Percentiles rank a stretch among this genome's conserved stretches.
Evolutionary conservation across 345 rosid genomes (phyloP).

Genomic region (Syzygium aqueum): DNA sequence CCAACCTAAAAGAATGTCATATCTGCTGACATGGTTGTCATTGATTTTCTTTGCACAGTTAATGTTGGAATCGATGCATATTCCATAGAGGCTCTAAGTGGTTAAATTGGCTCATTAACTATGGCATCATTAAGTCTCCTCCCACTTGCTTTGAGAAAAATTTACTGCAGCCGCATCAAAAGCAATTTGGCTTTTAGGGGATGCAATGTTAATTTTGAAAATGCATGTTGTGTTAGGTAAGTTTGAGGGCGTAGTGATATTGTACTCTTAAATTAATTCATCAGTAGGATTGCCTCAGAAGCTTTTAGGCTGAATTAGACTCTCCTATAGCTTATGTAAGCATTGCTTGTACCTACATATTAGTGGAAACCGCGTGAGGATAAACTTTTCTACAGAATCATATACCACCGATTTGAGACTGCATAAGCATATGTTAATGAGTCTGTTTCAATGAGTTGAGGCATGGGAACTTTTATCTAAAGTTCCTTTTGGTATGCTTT

Average conservation of each 20-base stretch:
- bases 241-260: neutral
- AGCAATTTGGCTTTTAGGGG: neutral
- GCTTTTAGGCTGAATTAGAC: neutral
- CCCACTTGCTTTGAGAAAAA: neutral
- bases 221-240: neutral
- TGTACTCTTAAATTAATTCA: neutral
- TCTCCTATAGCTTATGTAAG: neutral
- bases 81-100: neutral
- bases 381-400: neutral
- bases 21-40: neutral
- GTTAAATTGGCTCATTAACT: neutral
- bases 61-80: neutral
- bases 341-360: neutral
- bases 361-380: neutral
- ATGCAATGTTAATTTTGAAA: neutral
- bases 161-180: neutral
- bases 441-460: neutral
- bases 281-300: neutral
- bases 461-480: neutral
- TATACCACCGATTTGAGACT: neutral
- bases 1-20: neutral
- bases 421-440: neutral
- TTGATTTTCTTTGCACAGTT: neutral
- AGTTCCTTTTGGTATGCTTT: neutral
- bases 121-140: neutral